Evolutionary conservation across 2,329 filamentous ascomycete genomes (phyloP), one percentile per base, ranked within the genome.

Genomic region (Xylariaceae sp.): DNA sequence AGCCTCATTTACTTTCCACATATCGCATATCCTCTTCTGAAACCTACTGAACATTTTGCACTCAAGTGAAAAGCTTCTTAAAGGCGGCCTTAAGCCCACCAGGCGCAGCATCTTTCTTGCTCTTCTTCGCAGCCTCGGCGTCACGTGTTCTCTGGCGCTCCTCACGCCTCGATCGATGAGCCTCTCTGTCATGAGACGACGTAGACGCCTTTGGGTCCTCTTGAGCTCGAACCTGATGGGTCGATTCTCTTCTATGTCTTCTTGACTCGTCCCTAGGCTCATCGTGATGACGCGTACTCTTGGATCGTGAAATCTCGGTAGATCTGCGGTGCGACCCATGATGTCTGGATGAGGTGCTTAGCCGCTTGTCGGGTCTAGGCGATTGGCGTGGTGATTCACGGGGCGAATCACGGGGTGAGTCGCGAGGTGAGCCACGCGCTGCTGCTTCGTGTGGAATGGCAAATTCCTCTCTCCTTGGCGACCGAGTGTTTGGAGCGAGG

Each of bases 1-100:
- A 7, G 7, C 22, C 7, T 27, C 4, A 27, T 27, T 27, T 27
- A 4, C 22, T 7, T 27, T 27, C 7, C 7, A 27, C 4, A 27
- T 27, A 27, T 27, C n/a, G n/a, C n/a, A n/a, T n/a, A n/a, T n/a
- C n/a, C n/a, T n/a, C 22, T 27, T 27, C 22, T 27, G 7, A 7
- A 5, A 27, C 4, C 22, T 7, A 27, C 22, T 27, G 22, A 27
- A 7, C 22, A 27, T 27, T 7, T 4, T 39, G 38, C 27, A 12
- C 30, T 33, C 54, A 68, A n/a, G 55, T 59, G 48, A 73, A 71
- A 10, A 72, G 31, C 52, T 63, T 68, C 62, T 68, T 72, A 35
- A 72, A 63, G n/a, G 64, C 57, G 9, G 62, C 66, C 51, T 65
- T 66, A 47, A 73, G 48, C 1, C 68, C 68, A 7, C 60, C 54